A percentile compares a stretch with the other conserved stretches of the same genome.
Evolutionary conservation across 2,329 filamentous ascomycete genomes (phyloP).

Genomic region (Penicillium digitatum): DNA sequence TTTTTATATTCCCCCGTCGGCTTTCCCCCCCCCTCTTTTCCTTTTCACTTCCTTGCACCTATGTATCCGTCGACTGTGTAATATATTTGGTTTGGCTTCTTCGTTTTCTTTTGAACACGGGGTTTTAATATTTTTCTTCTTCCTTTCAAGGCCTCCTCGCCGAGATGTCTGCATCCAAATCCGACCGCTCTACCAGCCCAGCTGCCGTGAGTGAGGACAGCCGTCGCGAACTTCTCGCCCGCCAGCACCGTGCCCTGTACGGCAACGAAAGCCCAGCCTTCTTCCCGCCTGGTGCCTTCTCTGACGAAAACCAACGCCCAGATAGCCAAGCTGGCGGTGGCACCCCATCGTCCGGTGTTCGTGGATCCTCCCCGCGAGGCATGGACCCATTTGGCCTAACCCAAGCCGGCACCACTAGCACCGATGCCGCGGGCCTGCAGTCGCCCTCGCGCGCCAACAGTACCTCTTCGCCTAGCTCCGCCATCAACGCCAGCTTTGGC

Average conservation of each 20-base stretch:
- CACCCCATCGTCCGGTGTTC: slow-evolving; percentile 56
- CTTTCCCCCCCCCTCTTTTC: background rate
- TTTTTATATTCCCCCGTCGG: slow-evolving; percentile 33
- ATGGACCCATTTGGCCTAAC: slow-evolving; percentile 64
- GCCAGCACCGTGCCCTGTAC: slow-evolving; percentile 91
- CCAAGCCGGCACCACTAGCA: slow-evolving; percentile 47
- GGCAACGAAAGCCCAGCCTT: slow-evolving; percentile 66
- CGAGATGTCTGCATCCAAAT: slow-evolving; percentile 71
- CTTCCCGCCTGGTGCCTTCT: slow-evolving; percentile 62
- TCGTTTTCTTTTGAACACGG: slow-evolving; percentile 33
- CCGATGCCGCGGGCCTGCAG: slow-evolving; percentile 42
- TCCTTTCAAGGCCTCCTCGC: slow-evolving; percentile 57
- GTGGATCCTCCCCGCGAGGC: slow-evolving; percentile 73
- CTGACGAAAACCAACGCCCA: slow-evolving; percentile 64
- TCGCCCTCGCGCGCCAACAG: slow-evolving; percentile 72
- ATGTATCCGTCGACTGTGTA: slow-evolving; percentile 45
- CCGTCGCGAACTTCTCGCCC: slow-evolving; percentile 89
- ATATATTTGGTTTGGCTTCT: slow-evolving; percentile 36
- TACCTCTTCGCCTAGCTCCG: slow-evolving; percentile 67
- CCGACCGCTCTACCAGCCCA: slow-evolving; percentile 79
- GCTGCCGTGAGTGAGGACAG: slow-evolving; percentile 90
- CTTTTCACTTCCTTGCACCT: slow-evolving; percentile 30
- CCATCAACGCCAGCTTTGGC: slow-evolving; percentile 44
- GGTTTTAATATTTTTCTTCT: slow-evolving; percentile 40
- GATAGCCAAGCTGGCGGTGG: slow-evolving; percentile 63